Conservation (phyloP, 129 eudicot species). For the Escallonia rubra region DNA sequence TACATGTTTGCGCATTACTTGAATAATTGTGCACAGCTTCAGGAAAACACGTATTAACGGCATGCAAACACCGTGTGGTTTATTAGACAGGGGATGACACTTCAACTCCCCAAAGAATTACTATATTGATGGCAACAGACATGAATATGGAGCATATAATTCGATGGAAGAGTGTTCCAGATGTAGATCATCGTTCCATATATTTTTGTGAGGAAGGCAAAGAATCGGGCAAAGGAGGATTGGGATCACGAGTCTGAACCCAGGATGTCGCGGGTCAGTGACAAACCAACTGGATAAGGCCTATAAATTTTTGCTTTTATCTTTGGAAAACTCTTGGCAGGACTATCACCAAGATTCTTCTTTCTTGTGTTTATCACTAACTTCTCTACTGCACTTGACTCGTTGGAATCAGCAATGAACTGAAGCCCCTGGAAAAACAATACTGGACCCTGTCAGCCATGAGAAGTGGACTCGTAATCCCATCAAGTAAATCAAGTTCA, state of each 20-base stretch:
- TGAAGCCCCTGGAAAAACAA: slow-evolving; percentile 65
- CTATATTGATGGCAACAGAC: too few species aligned
- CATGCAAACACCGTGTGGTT: too few species aligned
- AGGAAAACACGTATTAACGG: too few species aligned
- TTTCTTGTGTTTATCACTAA: slow-evolving; percentile 21
- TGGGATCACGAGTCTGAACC: slow-evolving; percentile 18
- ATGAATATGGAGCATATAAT: too few species aligned
- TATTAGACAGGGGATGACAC: too few species aligned
- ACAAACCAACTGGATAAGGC: slow-evolving; percentile 57
- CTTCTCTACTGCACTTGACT: slow-evolving; percentile 31
- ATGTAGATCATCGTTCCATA: too few species aligned
- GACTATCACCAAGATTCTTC: slow-evolving; percentile 15
- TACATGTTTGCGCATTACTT: too few species aligned
- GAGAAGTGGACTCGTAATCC: neutral
- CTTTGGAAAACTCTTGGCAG: slow-evolving; percentile 11
- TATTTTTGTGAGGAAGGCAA: too few species aligned
- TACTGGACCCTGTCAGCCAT: slow-evolving; percentile 14
- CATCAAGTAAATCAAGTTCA: neutral
- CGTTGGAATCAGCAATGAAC: slow-evolving; percentile 50
- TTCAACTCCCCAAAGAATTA: too few species aligned
- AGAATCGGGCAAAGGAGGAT: too few species aligned
- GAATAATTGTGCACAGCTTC: too few species aligned
- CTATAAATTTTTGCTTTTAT: slow-evolving; percentile 62
- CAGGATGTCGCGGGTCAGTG: slow-evolving; percentile 42
- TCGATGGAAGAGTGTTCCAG: too few species aligned